phyloP scores from a whole-genome alignment of 23 red algal genomes.

The Cyanidiococcus yangmingshanensis region DNA sequence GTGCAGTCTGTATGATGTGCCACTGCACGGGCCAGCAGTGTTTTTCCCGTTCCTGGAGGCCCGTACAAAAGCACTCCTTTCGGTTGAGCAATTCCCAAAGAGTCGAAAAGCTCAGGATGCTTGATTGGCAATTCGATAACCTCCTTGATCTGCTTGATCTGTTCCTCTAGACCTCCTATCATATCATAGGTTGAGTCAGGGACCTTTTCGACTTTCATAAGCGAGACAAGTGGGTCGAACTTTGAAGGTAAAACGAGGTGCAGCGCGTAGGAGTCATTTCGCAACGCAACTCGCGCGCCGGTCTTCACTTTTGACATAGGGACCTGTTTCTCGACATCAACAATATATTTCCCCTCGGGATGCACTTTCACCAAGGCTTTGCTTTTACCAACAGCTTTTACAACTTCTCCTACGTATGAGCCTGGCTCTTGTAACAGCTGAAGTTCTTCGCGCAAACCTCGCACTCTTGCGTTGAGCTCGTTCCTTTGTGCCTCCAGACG shows the following conservation, averaged over 20 bases:
- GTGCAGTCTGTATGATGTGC: conserved; percentile 64
- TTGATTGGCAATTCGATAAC: conserved; percentile 94
- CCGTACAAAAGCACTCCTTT: conserved; percentile 60
- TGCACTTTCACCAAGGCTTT: conserved; percentile 97
- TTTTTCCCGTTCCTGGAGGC: conserved; percentile 66
- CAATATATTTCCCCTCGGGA: conserved; percentile 95
- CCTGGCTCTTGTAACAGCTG: conserved; percentile 91
- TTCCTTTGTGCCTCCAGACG: conserved; percentile 92
- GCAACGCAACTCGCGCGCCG: conserved; percentile 66
- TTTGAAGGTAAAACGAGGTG: conserved; percentile 90
- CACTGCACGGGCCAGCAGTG: conserved; percentile 46
- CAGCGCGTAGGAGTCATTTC: conserved; percentile 91
- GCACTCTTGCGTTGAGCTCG: conserved; percentile 68
- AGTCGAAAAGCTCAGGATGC: conserved; percentile 93
- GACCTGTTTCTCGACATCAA: conserved; percentile 76
- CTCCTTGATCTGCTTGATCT: conserved; percentile 94
- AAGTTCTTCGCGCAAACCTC: conserved; percentile 78
- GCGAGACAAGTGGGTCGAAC: conserved; percentile 83
- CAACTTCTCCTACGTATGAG: conserved; percentile 92
- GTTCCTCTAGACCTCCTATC: conserved; percentile 94
- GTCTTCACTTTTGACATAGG: conserved; percentile 50
- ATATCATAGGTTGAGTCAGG: conserved; percentile 97
- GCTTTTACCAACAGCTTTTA: conserved; percentile 82
- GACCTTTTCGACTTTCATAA: conserved; percentile 97
- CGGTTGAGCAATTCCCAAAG: conserved; percentile 85